Evolutionary conservation across 1,284 basidiomycete species (phyloP).

Genomic region (Hymenochaete sp.): DNA sequence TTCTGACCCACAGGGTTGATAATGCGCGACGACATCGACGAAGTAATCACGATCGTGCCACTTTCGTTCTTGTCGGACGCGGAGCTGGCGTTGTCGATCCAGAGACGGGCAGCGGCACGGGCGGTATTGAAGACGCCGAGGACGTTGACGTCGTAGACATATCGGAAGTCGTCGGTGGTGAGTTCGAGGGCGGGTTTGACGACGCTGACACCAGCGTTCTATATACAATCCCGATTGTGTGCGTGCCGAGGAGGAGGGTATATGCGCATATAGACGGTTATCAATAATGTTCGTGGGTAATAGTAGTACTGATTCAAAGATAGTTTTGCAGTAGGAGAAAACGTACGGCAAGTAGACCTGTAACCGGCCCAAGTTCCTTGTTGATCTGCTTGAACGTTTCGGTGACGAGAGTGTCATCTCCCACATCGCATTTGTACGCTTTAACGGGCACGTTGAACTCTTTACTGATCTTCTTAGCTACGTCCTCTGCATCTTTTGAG

Average conservation of each 20-base stretch:
- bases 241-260: too few relatives aligned
- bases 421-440: slow-evolving; percentile 39
- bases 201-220: slow-evolving; percentile 41
- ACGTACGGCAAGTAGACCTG: slow-evolving; percentile 33
- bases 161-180: slow-evolving; percentile 34
- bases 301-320: too few relatives aligned
- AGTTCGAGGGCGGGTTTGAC: slow-evolving; percentile 42
- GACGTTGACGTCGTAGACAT: slow-evolving; percentile 32
- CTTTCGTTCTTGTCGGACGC: slow-evolving; percentile 23
- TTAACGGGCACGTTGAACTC: slow-evolving; percentile 28
- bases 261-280: too few relatives aligned
- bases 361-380: slow-evolving; percentile 31
- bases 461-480: slow-evolving; percentile 30
- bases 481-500: slow-evolving; percentile 32
- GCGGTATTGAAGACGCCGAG: slow-evolving; percentile 38
- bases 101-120: slow-evolving; percentile 32
- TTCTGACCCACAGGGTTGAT: slow-evolving; percentile 33
- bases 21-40: slow-evolving; percentile 43
- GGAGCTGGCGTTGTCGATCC: slow-evolving; percentile 23
- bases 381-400: slow-evolving; percentile 32
- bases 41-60: slow-evolving; percentile 38
- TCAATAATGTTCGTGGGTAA: too few relatives aligned
- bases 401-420: slow-evolving; percentile 28
- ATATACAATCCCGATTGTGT: background rate
- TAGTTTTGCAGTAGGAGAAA: too few relatives aligned